Conservation (phyloP, 768 basidiomycete genomes). For the Mycena chlorophos region DNA sequence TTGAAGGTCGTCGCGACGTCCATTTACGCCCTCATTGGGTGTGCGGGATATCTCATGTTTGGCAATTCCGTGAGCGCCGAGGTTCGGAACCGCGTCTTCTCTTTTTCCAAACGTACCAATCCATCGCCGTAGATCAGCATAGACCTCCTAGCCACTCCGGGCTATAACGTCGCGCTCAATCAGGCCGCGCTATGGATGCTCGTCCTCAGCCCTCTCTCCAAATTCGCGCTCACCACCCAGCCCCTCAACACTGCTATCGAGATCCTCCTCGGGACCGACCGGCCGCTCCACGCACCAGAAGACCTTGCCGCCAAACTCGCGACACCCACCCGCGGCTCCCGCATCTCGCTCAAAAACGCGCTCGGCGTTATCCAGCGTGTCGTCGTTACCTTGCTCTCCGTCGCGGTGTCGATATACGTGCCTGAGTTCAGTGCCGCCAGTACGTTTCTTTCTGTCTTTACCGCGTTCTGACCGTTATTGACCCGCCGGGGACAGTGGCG, state of each 20-base stretch:
- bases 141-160: conserved; percentile 71
- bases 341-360: conserved; percentile 37
- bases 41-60: conserved; percentile 91
- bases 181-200: conserved; percentile 82
- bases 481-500: conserved; percentile 54
- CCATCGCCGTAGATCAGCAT: conserved; percentile 67
- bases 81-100: conserved; percentile 43
- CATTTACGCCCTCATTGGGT: conserved; percentile 68
- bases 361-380: conserved; percentile 58
- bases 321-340: conserved; percentile 16
- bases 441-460: neutral
- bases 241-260: conserved; percentile 89
- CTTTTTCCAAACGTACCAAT: neutral
- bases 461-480: neutral
- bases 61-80: conserved; percentile 79
- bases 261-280: conserved; percentile 69
- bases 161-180: conserved; percentile 76
- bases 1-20: conserved; percentile 61
- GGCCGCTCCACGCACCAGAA: conserved; percentile 37
- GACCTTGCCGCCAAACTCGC: conserved; percentile 39
- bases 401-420: conserved; percentile 72
- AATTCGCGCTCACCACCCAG: conserved; percentile 83
- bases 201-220: conserved; percentile 77
- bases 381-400: conserved; percentile 57
- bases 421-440: conserved; percentile 80